Percentiles rank a stretch among this genome's conserved stretches.
Conservation (phyloP, 1,284 basidiomycete genomes). For the Cronartium quercuum region DNA sequence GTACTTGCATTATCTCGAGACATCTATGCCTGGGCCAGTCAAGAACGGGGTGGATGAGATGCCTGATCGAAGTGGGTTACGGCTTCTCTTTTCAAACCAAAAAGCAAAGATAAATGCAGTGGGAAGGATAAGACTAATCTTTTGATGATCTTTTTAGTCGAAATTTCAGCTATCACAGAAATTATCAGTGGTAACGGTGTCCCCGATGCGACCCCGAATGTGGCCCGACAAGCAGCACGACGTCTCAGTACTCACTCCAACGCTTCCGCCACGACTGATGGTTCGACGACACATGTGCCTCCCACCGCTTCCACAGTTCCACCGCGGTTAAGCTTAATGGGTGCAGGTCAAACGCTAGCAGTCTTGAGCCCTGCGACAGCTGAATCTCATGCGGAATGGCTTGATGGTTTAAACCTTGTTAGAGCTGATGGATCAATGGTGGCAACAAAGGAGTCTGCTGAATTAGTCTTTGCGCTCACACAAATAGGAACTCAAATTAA, state of each 20-base stretch:
- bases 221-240: not conserved
- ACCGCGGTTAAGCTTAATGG: constrained; percentile 48
- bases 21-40: constrained; percentile 61
- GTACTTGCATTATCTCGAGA: constrained; percentile 75
- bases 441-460: constrained; percentile 72
- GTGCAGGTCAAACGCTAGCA: constrained; percentile 64
- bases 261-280: not conserved
- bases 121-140: not conserved
- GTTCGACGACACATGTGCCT: not conserved
- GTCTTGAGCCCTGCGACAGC: constrained; percentile 80
- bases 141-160: constrained; percentile 4
- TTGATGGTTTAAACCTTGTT: constrained; percentile 80
- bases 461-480: constrained; percentile 71
- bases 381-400: constrained; percentile 88
- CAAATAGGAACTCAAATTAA: constrained; percentile 93
- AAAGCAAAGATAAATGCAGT: constrained; percentile 42
- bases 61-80: constrained; percentile 61
- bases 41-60: constrained; percentile 75
- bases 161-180: constrained; percentile 22
- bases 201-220: not conserved
- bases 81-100: constrained; percentile 40
- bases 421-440: constrained; percentile 71
- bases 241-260: not conserved
- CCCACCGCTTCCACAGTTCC: too few relatives aligned
- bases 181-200: constrained; percentile 21